Evolutionary conservation across 805 yeast species (phyloP), one percentile per base, ranked within the genome.

Genomic region (Candida xiaguanensis): DNA sequence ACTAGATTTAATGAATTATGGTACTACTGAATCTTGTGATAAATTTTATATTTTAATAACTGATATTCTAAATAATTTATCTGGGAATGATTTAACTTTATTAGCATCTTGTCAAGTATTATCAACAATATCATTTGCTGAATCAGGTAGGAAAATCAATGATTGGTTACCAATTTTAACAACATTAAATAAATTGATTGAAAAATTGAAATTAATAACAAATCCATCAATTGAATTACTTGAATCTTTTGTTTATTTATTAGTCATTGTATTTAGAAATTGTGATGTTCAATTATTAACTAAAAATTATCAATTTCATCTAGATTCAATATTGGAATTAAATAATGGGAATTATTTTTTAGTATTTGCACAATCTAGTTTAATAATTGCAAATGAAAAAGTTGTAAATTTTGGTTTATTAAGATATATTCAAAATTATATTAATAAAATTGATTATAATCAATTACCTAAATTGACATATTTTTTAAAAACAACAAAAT

Each of bases 131-230:
- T 55, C 72, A 0, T 85, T 81, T 58, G 79, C 85, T 2, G 90
- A 83, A 43, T 78, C 87, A 34, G 93, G 93, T 50, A 73, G 59
- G 43, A 82, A 80, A 50, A 70, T 82, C 3, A 51, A 67, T 1
- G 60, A 69, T 45, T 84, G 91, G 91, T 38, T 41, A 2, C 43
- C 48, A 3, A 34, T 68, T 2, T 40, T 60, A 11, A 33, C 43
- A 5, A 43, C 53, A 8, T 45, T 61, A 2, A 47, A 52, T 4
- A 35, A 39, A 4, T 45, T 69, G 20, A 35, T 61, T 8, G 43
- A 45, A 22, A 51, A 49, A 31, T 41, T 54, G 3, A 18, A 33
- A 39, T n/a, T 4, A 26, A 7, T 36, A 39, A 15, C 31, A 34
- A 6, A 43, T 34, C 43, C 5, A 36, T 12, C 16, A 31, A n/a